Evolutionary conservation across 169 alveolate genomes (phyloP).

Genomic region (Perkinsus marinus): DNA sequence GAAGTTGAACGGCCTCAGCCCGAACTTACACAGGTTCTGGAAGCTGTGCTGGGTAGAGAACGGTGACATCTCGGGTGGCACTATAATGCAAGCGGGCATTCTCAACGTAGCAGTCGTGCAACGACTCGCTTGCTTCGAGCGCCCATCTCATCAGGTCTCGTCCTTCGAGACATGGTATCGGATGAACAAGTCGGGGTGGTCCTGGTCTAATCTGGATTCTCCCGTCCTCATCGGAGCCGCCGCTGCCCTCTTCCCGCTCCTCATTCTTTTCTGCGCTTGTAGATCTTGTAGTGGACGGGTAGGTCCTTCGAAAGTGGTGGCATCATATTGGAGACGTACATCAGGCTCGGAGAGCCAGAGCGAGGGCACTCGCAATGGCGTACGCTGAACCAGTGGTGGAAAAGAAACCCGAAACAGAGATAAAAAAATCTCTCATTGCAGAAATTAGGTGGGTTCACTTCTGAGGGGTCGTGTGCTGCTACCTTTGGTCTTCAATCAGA

Average conservation of each 20-base stretch:
- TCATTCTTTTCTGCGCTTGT: background rate
- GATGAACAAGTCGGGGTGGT: background rate
- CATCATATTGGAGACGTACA: background rate
- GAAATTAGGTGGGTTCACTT: background rate
- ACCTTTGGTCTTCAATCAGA: background rate
- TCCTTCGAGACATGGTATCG: background rate
- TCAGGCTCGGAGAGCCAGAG: background rate
- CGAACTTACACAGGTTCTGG: background rate
- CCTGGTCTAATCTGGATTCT: background rate
- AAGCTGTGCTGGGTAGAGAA: background rate
- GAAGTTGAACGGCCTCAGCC: background rate
- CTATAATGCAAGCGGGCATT: background rate
- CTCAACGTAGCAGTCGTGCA: background rate
- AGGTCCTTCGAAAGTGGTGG: too few relatives aligned
- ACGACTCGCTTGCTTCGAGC: background rate
- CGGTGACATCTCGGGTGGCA: background rate
- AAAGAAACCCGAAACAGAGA: background rate
- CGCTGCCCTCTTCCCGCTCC: background rate
- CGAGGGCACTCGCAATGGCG: background rate
- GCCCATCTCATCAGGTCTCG: background rate
- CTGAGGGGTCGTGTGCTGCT: background rate
- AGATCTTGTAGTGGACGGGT: background rate
- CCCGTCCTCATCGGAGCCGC: background rate
- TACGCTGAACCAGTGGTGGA: too few relatives aligned
- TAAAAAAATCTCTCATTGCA: background rate